Base-by-base conservation (phyloP, 345 rosid genomes). In the Laguncularia racemosa region DNA sequence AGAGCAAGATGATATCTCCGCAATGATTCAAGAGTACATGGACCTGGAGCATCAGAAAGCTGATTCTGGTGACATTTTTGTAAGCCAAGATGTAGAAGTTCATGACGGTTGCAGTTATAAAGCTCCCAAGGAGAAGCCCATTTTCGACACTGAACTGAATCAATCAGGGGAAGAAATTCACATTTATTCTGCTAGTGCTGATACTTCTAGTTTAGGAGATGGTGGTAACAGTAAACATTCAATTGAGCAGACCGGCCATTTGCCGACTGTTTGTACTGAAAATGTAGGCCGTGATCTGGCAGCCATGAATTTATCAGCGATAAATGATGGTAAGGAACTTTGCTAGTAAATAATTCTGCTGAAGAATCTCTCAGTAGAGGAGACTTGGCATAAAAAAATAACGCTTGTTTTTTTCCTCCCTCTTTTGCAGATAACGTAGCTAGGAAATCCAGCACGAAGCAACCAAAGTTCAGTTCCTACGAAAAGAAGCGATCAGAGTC, bases 391-490 rank as follows among this genome's bases (percentile, higher is more conserved):
- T 55, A 11, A 16, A 3, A 19, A 55, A 19, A 33, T n/a, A n/a
- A n/a, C n/a, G n/a, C n/a, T n/a, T n/a, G 21, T 12, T 14, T 55
- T 16, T 0, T 20, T n/a, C 38, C 17, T 23, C 8, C 46, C 33
- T 33, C 10, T 55, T 16, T 8, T 8, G 48, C 73, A 61, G 71
- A 44, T 12, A 43, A 33, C 20, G 67, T 63, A 14, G 53, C 44
- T 48, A 48, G 55, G 48, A 65, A 58, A 26, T 57, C 46, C 33
- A 20, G 54, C 15, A 66, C 14, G 51, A 6, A 38, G 43, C 63
- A 55, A 43, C 28, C 13, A 14, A 55, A 67, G 12, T 46, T 59
- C 52, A 58, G 23, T n/a, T 28, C 64, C 12, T 44, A 57, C 43
- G 44, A 3, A 53, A 48, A 46, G 20, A 64, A 44, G 50, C 49